These are phyloP conservation scores for Flaveria ramosissima DNA, from an alignment of 129 eudicot genomes.

Conservation along the genomic window DNA sequence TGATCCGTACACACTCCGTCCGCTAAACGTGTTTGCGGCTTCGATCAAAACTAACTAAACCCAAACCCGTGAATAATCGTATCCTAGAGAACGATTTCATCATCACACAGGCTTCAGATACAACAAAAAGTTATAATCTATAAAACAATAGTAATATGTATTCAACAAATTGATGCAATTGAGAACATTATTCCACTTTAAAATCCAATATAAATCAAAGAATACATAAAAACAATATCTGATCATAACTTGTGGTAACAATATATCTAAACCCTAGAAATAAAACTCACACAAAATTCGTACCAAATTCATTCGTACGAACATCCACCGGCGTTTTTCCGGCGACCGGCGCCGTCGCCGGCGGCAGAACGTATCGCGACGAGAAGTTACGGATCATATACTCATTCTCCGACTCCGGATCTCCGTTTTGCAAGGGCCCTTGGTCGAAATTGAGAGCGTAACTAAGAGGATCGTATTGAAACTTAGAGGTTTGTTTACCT, in stretches of 20 bases:
- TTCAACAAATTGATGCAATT: neutral
- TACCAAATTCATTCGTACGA: slow-evolving; percentile 37
- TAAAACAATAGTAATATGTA: neutral
- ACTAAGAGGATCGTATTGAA: slow-evolving; percentile 73
- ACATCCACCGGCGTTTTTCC: slow-evolving; percentile 41
- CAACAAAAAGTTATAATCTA: neutral
- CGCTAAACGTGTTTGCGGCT: too few relatives aligned
- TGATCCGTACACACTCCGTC: too few relatives aligned
- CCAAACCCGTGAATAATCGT: too few relatives aligned
- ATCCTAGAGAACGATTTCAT: neutral
- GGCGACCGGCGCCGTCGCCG: slow-evolving; percentile 25
- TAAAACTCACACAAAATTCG: slow-evolving; percentile 41
- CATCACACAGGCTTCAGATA: neutral
- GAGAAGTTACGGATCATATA: slow-evolving; percentile 59
- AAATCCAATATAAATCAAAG: neutral
- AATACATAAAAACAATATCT: neutral
- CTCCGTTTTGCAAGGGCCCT: slow-evolving; percentile 48
- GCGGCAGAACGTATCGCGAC: slow-evolving; percentile 54
- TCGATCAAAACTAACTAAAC: too few relatives aligned
- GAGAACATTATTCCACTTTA: neutral
- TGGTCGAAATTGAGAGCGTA: slow-evolving; percentile 81
- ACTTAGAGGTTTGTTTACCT: slow-evolving; percentile 37
- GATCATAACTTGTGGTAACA: too few relatives aligned
- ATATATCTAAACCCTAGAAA: neutral
- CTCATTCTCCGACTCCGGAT: slow-evolving; percentile 52